A percentile compares a stretch with the other conserved stretches of the same genome.
Evolutionary conservation across 805 yeast genomes (phyloP).

Genomic region (Wickerhamiella nectarea): DNA sequence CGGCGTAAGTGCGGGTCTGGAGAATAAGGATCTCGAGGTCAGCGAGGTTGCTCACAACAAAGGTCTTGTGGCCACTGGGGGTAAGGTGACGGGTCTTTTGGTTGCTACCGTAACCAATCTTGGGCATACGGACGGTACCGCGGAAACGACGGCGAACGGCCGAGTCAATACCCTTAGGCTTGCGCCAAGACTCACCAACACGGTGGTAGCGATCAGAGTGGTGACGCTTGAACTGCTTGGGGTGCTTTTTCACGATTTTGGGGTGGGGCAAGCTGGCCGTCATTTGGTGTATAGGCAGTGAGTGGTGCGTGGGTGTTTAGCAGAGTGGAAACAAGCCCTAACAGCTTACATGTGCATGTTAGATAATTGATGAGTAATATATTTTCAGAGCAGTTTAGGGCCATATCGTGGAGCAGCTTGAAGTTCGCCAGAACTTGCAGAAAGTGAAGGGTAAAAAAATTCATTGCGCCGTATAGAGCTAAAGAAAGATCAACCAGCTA

Average conservation of each 20-base stretch:
- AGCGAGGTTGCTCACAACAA: constrained; percentile 80
- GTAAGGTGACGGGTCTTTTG: constrained; percentile 90
- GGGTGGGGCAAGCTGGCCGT: constrained; percentile 97
- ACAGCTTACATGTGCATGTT: too few species aligned
- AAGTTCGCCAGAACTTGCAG: too few species aligned
- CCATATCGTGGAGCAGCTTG: too few species aligned
- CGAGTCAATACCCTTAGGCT: constrained; percentile 99
- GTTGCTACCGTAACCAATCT: constrained; percentile 99
- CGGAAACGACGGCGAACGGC: constrained; percentile 98
- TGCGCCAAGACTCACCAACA: constrained; percentile 98
- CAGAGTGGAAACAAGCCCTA: background rate
- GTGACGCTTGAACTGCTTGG: constrained; percentile 98
- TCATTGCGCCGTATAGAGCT: too few species aligned
- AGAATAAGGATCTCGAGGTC: constrained; percentile 91
- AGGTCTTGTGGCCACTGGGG: constrained; percentile 97
- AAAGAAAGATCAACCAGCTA: too few species aligned
- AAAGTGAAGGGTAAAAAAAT: too few species aligned
- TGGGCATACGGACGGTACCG: constrained; percentile 98
- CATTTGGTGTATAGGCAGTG: constrained; percentile 33
- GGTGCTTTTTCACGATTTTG: constrained; percentile 99
- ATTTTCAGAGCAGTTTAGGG: too few species aligned
- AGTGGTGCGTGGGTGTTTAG: background rate
- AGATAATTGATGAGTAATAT: too few species aligned
- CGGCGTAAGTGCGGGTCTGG: constrained; percentile 98
- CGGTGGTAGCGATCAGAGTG: constrained; percentile 99